Conservation (phyloP, 371 early-diverging fungal genomes). For the Rhizomucor miehei region DNA sequence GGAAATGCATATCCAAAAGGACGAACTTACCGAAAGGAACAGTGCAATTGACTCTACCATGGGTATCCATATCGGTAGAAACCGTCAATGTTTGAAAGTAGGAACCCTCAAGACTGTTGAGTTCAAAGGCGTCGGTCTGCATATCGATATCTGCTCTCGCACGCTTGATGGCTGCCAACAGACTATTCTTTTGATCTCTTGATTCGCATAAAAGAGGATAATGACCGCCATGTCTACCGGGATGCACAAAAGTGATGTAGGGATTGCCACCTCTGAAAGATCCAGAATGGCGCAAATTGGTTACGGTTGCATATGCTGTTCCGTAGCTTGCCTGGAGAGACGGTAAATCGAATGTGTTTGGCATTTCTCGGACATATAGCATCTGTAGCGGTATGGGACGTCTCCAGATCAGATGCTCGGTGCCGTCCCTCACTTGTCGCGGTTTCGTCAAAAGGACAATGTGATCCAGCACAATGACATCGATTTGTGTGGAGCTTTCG, state of each 20-base stretch:
- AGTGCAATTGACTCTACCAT: slow-evolving; percentile 57
- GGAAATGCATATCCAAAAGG: not conserved
- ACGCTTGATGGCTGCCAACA: slow-evolving; percentile 73
- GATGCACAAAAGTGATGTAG: slow-evolving; percentile 13
- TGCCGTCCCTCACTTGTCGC: slow-evolving; percentile 31
- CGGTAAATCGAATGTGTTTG: slow-evolving; percentile 9
- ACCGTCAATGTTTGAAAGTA: slow-evolving; percentile 6
- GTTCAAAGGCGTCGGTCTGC: slow-evolving; percentile 53
- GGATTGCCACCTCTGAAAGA: slow-evolving; percentile 5
- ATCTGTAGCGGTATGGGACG: slow-evolving; percentile 58
- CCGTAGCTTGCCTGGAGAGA: slow-evolving; percentile 2
- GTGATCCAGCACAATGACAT: slow-evolving; percentile 81
- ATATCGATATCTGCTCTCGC: slow-evolving; percentile 39
- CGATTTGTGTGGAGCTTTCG: slow-evolving; percentile 58
- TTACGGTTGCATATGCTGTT: not conserved
- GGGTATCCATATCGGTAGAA: slow-evolving; percentile 1
- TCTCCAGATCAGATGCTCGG: slow-evolving; percentile 52
- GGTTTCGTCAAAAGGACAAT: slow-evolving; percentile 70
- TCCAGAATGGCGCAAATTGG: not conserved
- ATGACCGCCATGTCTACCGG: slow-evolving; percentile 16
- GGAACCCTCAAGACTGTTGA: slow-evolving; percentile 23
- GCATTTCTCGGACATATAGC: slow-evolving; percentile 18
- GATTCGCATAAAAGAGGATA: slow-evolving; percentile 10
- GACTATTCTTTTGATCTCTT: slow-evolving; percentile 64
- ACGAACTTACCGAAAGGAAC: slow-evolving; percentile 38